Percentiles rank a stretch among this genome's conserved stretches.
These are phyloP conservation scores for Aspergillus ruber DNA, from an alignment of 2,329 filamentous ascomycete genomes.

Conservation along the genomic window DNA sequence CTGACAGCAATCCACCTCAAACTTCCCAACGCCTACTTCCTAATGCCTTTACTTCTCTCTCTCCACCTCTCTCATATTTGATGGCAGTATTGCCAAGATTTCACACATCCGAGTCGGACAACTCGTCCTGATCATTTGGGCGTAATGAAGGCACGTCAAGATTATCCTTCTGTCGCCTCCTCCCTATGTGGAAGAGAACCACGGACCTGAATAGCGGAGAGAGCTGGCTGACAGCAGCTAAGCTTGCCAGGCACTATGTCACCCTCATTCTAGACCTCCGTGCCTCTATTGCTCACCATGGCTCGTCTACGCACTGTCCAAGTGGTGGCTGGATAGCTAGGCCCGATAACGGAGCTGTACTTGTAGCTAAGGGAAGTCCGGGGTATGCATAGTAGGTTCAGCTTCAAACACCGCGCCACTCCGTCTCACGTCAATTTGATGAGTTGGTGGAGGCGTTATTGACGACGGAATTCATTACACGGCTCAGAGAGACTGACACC, in stretches of 20 bases:
- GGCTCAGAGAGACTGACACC: background rate
- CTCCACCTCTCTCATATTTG: background rate
- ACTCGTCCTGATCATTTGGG: constrained; percentile 10
- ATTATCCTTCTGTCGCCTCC: constrained; percentile 9
- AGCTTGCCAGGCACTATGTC: constrained; percentile 4
- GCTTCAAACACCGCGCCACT: background rate
- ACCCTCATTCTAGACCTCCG: constrained; percentile 6
- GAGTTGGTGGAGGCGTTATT: background rate
- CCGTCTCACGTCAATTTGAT: background rate
- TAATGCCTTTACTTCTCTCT: background rate
- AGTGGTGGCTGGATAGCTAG: background rate
- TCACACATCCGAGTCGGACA: background rate
- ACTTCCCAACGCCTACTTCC: background rate
- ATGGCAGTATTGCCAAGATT: background rate
- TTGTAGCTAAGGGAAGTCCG: too few species aligned
- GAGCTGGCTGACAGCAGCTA: background rate
- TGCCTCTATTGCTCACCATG: constrained; percentile 10
- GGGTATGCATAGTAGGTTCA: background rate
- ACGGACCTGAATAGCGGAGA: background rate
- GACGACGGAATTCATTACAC: background rate
- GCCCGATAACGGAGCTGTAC: too few species aligned
- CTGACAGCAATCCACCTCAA: background rate
- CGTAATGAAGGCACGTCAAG: constrained; percentile 19
- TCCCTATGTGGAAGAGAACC: background rate
- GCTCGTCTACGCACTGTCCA: constrained; percentile 1